Evolutionary conservation across 2,329 filamentous ascomycete species (phyloP).

Genomic region (Nemania sp.): DNA sequence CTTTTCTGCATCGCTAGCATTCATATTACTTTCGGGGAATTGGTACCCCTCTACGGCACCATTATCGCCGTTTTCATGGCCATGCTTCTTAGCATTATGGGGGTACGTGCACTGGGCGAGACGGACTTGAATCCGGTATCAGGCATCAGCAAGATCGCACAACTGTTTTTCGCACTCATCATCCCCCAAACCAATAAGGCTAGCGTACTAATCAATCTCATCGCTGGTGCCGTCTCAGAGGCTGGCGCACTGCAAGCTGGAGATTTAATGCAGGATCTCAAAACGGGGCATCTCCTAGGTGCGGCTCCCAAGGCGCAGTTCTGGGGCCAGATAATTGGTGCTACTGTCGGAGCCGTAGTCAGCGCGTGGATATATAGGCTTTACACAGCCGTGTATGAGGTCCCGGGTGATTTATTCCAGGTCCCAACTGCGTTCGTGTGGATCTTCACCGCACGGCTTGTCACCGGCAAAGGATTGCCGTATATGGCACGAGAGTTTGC

Average conservation of each 20-base stretch:
- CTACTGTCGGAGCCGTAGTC: slow-evolving; percentile 84
- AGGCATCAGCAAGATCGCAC: slow-evolving; percentile 95
- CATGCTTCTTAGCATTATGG: slow-evolving; percentile 80
- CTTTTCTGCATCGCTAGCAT: slow-evolving; percentile 84
- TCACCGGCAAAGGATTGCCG: slow-evolving; percentile 90
- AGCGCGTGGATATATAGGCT: slow-evolving; percentile 89
- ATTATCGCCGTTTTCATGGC: slow-evolving; percentile 86
- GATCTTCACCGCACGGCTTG: slow-evolving; percentile 94
- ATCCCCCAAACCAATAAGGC: slow-evolving; percentile 84
- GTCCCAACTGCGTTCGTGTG: slow-evolving; percentile 96
- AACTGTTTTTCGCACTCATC: slow-evolving; percentile 92
- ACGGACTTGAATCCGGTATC: slow-evolving; percentile 97
- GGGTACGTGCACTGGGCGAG: slow-evolving; percentile 76
- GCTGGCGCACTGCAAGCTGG: slow-evolving; percentile 92
- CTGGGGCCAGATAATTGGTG: slow-evolving; percentile 94
- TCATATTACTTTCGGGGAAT: slow-evolving; percentile 82
- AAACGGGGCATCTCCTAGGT: slow-evolving; percentile 92
- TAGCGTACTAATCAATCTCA: slow-evolving; percentile 92
- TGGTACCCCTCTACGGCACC: slow-evolving; percentile 83
- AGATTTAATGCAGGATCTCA: slow-evolving; percentile 96
- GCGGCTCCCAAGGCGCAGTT: slow-evolving; percentile 96
- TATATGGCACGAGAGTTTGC: slow-evolving; percentile 86
- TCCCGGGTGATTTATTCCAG: slow-evolving; percentile 90
- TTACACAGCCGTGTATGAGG: slow-evolving; percentile 86
- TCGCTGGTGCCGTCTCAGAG: slow-evolving; percentile 89